phyloP scores from a whole-genome alignment of 2,329 filamentous ascomycete species.

The Penicillium sp. region DNA sequence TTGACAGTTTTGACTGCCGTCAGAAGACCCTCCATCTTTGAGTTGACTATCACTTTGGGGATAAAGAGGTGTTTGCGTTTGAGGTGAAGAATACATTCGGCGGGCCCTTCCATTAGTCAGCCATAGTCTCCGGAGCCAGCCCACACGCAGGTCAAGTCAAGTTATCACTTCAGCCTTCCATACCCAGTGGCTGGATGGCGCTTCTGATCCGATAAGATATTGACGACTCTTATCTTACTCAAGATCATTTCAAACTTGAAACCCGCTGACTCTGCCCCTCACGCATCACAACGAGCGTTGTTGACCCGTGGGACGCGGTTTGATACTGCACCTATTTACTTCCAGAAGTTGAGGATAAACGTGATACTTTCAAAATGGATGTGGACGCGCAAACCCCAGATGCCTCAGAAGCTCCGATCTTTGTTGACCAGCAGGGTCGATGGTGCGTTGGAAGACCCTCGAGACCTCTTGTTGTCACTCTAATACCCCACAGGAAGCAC shows the following conservation, averaged over 20 bases:
- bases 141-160: slow-evolving; percentile 10
- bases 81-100: slow-evolving; percentile 25
- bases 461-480: neutral
- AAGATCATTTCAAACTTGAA: neutral
- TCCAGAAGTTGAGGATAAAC: neutral
- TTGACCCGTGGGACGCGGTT: neutral
- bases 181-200: neutral
- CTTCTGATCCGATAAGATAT: neutral
- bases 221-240: neutral
- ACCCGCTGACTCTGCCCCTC: neutral
- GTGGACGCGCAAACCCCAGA: neutral
- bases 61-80: slow-evolving; percentile 20
- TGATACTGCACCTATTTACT: slow-evolving; percentile 5
- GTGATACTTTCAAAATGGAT: slow-evolving; percentile 3
- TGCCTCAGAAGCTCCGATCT: neutral
- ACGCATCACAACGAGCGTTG: neutral
- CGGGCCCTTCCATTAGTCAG: slow-evolving; percentile 28
- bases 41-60: slow-evolving; percentile 8
- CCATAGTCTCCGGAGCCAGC: slow-evolving; percentile 6
- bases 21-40: slow-evolving; percentile 39
- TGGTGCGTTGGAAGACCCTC: slow-evolving; percentile 13
- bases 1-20: slow-evolving; percentile 40
- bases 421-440: slow-evolving; percentile 10
- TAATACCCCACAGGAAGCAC: slow-evolving; percentile 61
- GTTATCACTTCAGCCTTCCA: slow-evolving; percentile 16